These are phyloP conservation scores for Ceratocystis lukuohia DNA, from an alignment of 2,329 filamentous ascomycete species.

Conservation along the genomic window DNA sequence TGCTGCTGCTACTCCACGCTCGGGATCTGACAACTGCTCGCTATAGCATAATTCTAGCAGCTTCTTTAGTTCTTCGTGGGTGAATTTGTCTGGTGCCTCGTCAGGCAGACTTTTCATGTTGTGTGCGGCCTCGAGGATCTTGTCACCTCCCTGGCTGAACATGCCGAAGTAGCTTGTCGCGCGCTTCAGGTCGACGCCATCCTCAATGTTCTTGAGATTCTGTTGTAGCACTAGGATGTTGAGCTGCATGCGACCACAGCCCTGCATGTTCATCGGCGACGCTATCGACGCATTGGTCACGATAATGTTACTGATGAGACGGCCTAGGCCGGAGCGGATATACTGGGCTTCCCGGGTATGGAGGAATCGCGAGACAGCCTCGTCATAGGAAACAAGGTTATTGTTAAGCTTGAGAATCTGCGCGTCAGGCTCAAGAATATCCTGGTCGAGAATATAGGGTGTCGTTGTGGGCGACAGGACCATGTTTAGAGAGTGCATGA, in stretches of 20 bases:
- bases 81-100: conserved; percentile 35
- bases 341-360: conserved; percentile 58
- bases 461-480: conserved; percentile 47
- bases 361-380: conserved; percentile 61
- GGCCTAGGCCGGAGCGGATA: conserved; percentile 61
- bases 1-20: conserved; percentile 52
- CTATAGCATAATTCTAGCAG: conserved; percentile 56
- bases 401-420: conserved; percentile 71
- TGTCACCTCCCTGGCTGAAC: conserved; percentile 52
- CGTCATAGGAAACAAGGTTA: conserved; percentile 76
- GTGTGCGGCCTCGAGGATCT: conserved; percentile 49
- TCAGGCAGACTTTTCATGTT: conserved; percentile 26
- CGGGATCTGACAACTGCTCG: conserved; percentile 50
- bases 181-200: conserved; percentile 48
- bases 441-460: conserved; percentile 53
- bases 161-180: conserved; percentile 56
- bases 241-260: conserved; percentile 71
- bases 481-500: conserved; percentile 62
- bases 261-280: conserved; percentile 69
- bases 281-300: conserved; percentile 58
- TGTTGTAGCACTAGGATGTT: conserved; percentile 93
- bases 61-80: conserved; percentile 52
- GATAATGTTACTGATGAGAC: conserved; percentile 67
- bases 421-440: conserved; percentile 64
- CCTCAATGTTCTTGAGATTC: conserved; percentile 86